These are phyloP conservation scores for Acacia pycnantha DNA, from an alignment of 331 rosid species.

Conservation along the genomic window DNA sequence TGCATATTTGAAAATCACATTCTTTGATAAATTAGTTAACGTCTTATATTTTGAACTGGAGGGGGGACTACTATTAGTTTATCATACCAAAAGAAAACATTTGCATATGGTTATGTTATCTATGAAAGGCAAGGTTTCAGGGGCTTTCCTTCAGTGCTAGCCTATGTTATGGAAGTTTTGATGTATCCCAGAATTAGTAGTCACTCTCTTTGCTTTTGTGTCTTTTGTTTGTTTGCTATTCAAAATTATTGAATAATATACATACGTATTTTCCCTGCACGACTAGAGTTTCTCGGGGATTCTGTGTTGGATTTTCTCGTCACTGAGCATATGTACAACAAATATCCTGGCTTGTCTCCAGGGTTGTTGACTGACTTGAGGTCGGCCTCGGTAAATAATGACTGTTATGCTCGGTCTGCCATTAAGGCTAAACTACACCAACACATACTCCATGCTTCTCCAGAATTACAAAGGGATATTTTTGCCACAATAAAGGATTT, in stretches of 20 bases:
- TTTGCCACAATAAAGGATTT: slow-evolving; percentile 31
- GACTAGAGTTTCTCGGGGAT: slow-evolving; percentile 88
- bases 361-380: slow-evolving; percentile 85
- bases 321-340: slow-evolving; percentile 51
- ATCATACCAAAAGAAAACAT: not conserved
- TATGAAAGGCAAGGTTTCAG: not conserved
- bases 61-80: not conserved
- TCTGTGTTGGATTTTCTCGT: slow-evolving; percentile 71
- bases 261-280: slow-evolving; percentile 34
- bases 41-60: too few relatives aligned
- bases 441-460: slow-evolving; percentile 64
- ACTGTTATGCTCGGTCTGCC: slow-evolving; percentile 70
- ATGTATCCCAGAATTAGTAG: not conserved
- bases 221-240: slow-evolving; percentile 1
- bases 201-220: not conserved
- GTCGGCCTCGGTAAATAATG: slow-evolving; percentile 80
- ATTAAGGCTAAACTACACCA: slow-evolving; percentile 61
- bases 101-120: not conserved
- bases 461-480: slow-evolving; percentile 56
- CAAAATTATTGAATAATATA: slow-evolving; percentile 15
- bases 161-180: not conserved
- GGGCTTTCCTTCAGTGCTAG: too few relatives aligned
- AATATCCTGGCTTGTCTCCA: slow-evolving; percentile 78
- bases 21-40: too few relatives aligned
- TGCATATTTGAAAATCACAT: too few relatives aligned